phyloP scores from a whole-genome alignment of 257 asterid species.

The Eucommia ulmoides region DNA sequence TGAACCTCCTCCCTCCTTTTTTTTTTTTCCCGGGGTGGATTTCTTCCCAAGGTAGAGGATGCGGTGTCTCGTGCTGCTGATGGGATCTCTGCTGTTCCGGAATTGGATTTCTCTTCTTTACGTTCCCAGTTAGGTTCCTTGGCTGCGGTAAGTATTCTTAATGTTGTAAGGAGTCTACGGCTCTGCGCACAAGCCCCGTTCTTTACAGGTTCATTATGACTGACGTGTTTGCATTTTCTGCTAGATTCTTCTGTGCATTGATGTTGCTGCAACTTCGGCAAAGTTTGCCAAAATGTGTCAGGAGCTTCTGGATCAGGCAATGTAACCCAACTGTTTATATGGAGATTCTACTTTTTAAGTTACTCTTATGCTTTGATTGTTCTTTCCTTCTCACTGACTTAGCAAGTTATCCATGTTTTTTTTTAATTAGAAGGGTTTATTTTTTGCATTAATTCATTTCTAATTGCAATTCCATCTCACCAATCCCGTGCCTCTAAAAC shows the following conservation, averaged over 20 bases:
- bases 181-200: too few species aligned
- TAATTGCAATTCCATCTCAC: too few species aligned
- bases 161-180: too few species aligned
- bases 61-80: constrained; percentile 87
- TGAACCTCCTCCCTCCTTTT: too few species aligned
- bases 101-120: constrained; percentile 64
- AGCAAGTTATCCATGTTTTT: too few species aligned
- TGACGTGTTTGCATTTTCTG: constrained; percentile 16
- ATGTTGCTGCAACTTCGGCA: constrained; percentile 84
- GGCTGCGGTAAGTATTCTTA: constrained; percentile 53
- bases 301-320: constrained; percentile 87
- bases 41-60: constrained; percentile 62
- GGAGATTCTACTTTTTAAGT: too few species aligned
- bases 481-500: too few species aligned
- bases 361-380: too few species aligned
- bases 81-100: constrained; percentile 53
- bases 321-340: constrained; percentile 10
- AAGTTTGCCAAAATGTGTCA: constrained; percentile 56
- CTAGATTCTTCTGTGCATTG: constrained; percentile 88
- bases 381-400: too few species aligned
- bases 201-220: neutral
- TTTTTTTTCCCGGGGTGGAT: too few species aligned
- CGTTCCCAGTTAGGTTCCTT: constrained; percentile 86
- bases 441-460: too few species aligned
- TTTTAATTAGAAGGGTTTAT: too few species aligned